A percentile compares a stretch with the other conserved stretches of the same genome.
phyloP scores from a whole-genome alignment of 306 rosid species.

The Crataegus laevigata region DNA sequence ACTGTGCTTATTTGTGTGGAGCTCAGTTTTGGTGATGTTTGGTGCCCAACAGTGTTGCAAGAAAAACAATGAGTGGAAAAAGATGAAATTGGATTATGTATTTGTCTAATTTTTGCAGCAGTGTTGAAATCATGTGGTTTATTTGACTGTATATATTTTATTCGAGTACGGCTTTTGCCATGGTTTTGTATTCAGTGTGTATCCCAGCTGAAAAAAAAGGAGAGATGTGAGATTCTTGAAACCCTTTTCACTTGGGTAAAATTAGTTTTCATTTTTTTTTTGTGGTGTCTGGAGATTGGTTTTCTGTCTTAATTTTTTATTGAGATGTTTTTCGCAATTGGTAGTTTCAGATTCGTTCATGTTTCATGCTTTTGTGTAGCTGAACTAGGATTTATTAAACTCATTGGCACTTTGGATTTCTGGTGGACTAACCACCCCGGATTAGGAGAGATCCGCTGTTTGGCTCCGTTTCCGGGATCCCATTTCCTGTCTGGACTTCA shows the following conservation, averaged over 20 bases:
- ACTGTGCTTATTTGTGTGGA: not conserved
- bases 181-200: too few relatives aligned
- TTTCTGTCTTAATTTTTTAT: too few relatives aligned
- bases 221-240: too few relatives aligned
- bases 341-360: too few relatives aligned
- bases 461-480: not conserved
- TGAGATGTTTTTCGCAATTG: too few relatives aligned
- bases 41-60: not conserved
- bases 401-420: not conserved
- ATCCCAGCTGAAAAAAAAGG: too few relatives aligned
- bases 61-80: not conserved
- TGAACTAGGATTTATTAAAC: too few relatives aligned
- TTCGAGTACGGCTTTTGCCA: too few relatives aligned
- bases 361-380: too few relatives aligned
- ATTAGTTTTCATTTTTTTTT: too few relatives aligned
- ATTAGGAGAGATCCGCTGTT: conserved; percentile 13
- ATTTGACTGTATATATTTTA: not conserved
- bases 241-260: too few relatives aligned
- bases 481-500: conserved; percentile 1
- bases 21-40: conserved; percentile 2
- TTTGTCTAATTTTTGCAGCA: not conserved
- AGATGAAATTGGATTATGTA: not conserved
- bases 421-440: not conserved
- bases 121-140: not conserved
- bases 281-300: too few relatives aligned